These are phyloP conservation scores for Zychaea mexicana DNA, from an alignment of 371 early-diverging fungal species.

Conservation along the genomic window DNA sequence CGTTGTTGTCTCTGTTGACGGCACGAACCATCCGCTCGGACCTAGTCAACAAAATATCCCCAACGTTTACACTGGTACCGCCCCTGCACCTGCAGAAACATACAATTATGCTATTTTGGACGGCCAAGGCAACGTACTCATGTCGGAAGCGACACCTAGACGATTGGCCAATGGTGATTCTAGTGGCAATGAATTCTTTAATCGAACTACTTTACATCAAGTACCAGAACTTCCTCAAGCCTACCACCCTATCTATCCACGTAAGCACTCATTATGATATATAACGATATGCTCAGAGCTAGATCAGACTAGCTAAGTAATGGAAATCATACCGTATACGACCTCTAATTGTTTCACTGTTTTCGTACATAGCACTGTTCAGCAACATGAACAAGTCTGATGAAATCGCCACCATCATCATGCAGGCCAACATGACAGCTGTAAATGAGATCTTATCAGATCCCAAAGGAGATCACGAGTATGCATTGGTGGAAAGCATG, in stretches of 20 bases:
- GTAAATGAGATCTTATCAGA: slow-evolving; percentile 34
- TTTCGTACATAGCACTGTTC: slow-evolving; percentile 20
- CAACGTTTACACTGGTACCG: slow-evolving; percentile 25
- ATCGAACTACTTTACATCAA: slow-evolving; percentile 29
- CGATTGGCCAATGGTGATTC: slow-evolving; percentile 28
- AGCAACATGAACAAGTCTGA: slow-evolving; percentile 37
- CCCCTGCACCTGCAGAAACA: slow-evolving; percentile 16
- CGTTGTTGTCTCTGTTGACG: slow-evolving; percentile 23
- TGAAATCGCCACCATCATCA: slow-evolving; percentile 53
- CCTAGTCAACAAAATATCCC: slow-evolving; percentile 7
- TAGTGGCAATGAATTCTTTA: slow-evolving; percentile 52
- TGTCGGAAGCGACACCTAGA: slow-evolving; percentile 20
- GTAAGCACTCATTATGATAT: slow-evolving; percentile 12
- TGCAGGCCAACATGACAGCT: slow-evolving; percentile 39
- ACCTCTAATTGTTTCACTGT: not conserved
- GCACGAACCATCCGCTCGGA: slow-evolving; percentile 15
- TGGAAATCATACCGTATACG: too few species aligned
- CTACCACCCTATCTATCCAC: slow-evolving; percentile 30
- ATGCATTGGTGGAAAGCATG: slow-evolving; percentile 27
- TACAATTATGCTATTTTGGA: slow-evolving; percentile 23
- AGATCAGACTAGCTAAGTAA: too few species aligned
- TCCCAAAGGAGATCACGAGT: slow-evolving; percentile 32
- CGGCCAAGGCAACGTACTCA: slow-evolving; percentile 4
- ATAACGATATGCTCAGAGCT: too few species aligned
- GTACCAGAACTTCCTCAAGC: slow-evolving; percentile 49